phyloP scores from a whole-genome alignment of 176 grass and related monocot genomes.

The Rhipidocladum racemiflorum region DNA sequence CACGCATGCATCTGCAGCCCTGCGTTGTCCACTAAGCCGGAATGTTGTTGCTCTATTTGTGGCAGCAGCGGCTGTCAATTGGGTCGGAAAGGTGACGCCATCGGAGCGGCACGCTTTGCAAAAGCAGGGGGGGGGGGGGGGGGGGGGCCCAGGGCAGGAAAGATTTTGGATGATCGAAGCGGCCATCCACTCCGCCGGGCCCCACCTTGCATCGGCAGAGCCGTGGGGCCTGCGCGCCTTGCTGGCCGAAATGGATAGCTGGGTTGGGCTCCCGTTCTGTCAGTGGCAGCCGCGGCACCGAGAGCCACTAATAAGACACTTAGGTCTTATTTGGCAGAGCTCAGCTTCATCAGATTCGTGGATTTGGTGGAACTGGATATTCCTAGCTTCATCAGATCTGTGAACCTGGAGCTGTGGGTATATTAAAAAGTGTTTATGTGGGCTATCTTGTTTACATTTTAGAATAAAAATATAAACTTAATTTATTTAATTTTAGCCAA shows the following conservation, averaged over 20 bases:
- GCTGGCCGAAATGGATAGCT: not conserved
- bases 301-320: conserved; percentile 31
- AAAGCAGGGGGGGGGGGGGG: too few species aligned
- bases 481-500: too few species aligned
- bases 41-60: conserved; percentile 23
- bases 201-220: not conserved
- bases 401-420: too few species aligned
- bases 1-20: conserved; percentile 3
- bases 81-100: conserved; percentile 27
- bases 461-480: too few species aligned
- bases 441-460: too few species aligned
- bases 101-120: not conserved
- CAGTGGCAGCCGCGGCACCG: conserved; percentile 28
- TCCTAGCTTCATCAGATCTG: too few species aligned
- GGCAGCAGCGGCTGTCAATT: conserved; percentile 23
- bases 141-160: too few species aligned
- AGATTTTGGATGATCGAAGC: not conserved
- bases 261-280: conserved; percentile 2
- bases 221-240: not conserved
- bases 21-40: not conserved
- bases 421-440: too few species aligned
- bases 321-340: too few species aligned
- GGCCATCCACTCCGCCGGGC: not conserved
- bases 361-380: too few species aligned
- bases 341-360: too few species aligned